Base-by-base conservation (phyloP, 2,329 filamentous ascomycete species). In the Aspergillus persii region DNA sequence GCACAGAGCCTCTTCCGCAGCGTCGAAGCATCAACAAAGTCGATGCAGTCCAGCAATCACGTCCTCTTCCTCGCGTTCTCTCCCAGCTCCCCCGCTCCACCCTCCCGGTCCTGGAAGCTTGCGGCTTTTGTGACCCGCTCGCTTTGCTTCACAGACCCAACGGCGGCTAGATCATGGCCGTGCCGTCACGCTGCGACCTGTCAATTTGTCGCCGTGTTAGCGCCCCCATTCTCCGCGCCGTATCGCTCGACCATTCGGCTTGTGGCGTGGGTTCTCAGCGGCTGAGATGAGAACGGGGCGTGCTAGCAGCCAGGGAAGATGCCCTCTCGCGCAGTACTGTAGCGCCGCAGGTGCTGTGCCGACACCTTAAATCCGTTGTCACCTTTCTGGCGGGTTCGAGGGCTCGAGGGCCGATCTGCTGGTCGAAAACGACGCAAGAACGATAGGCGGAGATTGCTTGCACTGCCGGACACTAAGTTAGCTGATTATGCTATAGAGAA, bases 81-180 rank as follows among this genome's bases (percentile, higher is more conserved):
- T 9, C 15, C 26, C 44, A 26, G 49, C 9, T 26, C 30, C 15
- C 44, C 29, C 18, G 18, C 18, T 50, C 8, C n/a, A 8, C 12
- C 51, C 30, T 30, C 64, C 63, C 53, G 30, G 33, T 8, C n/a
- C 46, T 15, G 9, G 26, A 15, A 36, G 63, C 62, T 56, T 23
- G n/a, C 52, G 36, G 36, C 44, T 44, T 51, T 55, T 41, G 49
- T 44, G 26, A 46, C 47, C 27, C 36, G 41, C 54, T 41, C 39
- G 33, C 47, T 50, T 55, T 41, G 12, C 4, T 26, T 26, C 51
- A 39, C 52, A 41, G 50, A 53, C 54, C 67, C 68, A 71, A 71
- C 69, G 61, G 70, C 70, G 70, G 66, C 60, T 68, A 69, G 61
- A 56, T 50, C 27, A 50, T 59, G 54, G 63, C 61, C 54, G 55